Evolutionary conservation across 2,329 filamentous ascomycete genomes (phyloP), one percentile per base, ranked within the genome.

Genomic region (Chrysoporthe deuterocubensis): DNA sequence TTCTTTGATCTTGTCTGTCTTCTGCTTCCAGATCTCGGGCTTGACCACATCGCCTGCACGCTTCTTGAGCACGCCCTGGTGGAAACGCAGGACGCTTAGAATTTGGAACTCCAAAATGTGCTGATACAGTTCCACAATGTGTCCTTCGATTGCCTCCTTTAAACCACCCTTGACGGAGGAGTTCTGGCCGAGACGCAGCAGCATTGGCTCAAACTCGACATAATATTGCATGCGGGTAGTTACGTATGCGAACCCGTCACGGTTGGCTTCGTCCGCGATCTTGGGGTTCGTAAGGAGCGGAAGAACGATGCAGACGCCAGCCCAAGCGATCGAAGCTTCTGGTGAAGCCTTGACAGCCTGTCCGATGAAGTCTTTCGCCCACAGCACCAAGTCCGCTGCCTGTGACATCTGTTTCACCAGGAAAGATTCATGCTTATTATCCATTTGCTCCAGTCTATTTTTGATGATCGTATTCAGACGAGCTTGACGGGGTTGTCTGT

Each of bases 261-360:
- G 43, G 62, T 78, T 78, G 13, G 75, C 78, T 54, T 73, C 73
- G 0, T 75, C 70, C 11, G 72, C 76, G 1, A 71, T 70, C 8
- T 21, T 66, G 4, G 74, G 75, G 57, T 76, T 78, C 8, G 72
- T 77, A 52, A 81, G 73, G 3, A 80, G 71, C 0, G 78, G 78
- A 1, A 81, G 74, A 54, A 80, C 58, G 21, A 79, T 62, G 70
- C 73, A 78, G 70, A 81, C 76, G 71, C 80, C 81, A 3, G 74
- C 74, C 76, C 75, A 77, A 2, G 68, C 74, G 8, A 78, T 63
- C 6, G 76, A 77, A 21, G 75, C 78, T 59, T 76, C 71, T 1
- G 76, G 76, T 1, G 74, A 75, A 13, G 58, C 73, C 64, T 75
- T 75, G 58, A 76, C 72, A n/a, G 74, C 77, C 8, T 74, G 67